Base-by-base conservation (phyloP, 352 stramenopile genomes). In the Phytopythium litorale region DNA sequence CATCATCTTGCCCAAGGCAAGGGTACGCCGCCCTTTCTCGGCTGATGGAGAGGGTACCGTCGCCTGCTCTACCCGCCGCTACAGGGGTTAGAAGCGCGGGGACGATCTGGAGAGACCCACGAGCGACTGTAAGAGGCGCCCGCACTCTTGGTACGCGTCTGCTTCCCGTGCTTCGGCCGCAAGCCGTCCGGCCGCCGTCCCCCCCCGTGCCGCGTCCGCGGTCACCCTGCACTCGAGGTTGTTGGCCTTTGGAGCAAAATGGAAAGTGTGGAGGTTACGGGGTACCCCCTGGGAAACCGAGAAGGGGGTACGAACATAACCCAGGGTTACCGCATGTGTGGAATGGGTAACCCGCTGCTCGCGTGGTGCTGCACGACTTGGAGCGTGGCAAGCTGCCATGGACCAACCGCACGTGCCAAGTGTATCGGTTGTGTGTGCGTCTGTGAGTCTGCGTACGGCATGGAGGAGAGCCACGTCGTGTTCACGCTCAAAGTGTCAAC, bases 1-100 rank as follows among this genome's bases (percentile, higher is more conserved):
- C 71, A 94, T 94, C 82, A 91, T 92, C 23, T 60, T 67, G 42
- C 23, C 11, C 12, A 13, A 30, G 4, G 23, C 18, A 19, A 16
- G 19, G 45, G 32, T 19, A 32, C 15, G n/a, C 16, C n/a, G 45
- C n/a, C 15, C 12, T 19, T 45, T 21, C 12, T 21, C 13, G 38
- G 16, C n/a, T n/a, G 38, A 21, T 6, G 1, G 38, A 16, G 38
- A 15, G 4, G 4, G 40, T 21, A 45, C 38, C 9, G 3, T 15
- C 4, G 15, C 38, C 38, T 30, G 38, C 13, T 45, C 13, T 45
- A 45, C 16, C 6, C 38, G 38, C 38, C 7, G 7, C 12, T 45
- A 45, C 12, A 13, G 38, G 16, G 13, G 5, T 5, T 45, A 21
- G 15, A 18, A 45, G 3, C 19, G 7, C 38, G 38, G 15, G n/a